Evolutionary conservation across 179 eudicot species (phyloP), one percentile per base, ranked within the genome.

Genomic region (Beta lomatogona): DNA sequence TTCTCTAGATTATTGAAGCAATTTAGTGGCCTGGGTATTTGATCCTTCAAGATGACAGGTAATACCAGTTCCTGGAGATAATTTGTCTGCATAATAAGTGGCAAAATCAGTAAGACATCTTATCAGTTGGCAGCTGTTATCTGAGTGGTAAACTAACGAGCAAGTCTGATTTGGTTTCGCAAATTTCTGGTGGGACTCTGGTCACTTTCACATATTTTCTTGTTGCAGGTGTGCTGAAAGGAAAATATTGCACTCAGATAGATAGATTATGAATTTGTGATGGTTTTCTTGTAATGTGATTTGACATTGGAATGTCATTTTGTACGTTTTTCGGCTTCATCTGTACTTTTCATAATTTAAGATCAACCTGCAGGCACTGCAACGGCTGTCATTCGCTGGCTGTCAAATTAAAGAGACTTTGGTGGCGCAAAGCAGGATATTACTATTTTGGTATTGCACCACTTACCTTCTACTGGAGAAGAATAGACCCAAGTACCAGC

Each of bases 401-500:
- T 88, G 86, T 84, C 83, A 82, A 50, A 92, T 95, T 31, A 85
- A 86, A 76, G 97, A 92, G 12, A 92, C 99, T 50, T 73, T 92
- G 77, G 70, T 88, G 65, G 98, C 98, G 65, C 99, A 95, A 82
- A 91, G 97, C 81, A 88, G 89, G 86, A 91, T 95, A 85, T 83
- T 95, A 18, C 50, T 92, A 48, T 94, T 95, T 85, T 94, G 95
- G 99, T 95, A 95, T 82, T 92, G 86, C 85, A 88, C 92, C 48
- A 91, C 99, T 31, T 95, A 91, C 81, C 81, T 94, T 75, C 86
- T 95, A 77, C 94, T 95, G n/a, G 88, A 94, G 91, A 94, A 91
- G 87, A 95, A 95, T 77, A 94, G 90, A 77, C 97, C 97, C 14
- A 94, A 88, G 85, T 95, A 92, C 81, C 99, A 95, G 87, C 82